phyloP scores from a whole-genome alignment of 106 monocot genomes.

The Allium sativum region DNA sequence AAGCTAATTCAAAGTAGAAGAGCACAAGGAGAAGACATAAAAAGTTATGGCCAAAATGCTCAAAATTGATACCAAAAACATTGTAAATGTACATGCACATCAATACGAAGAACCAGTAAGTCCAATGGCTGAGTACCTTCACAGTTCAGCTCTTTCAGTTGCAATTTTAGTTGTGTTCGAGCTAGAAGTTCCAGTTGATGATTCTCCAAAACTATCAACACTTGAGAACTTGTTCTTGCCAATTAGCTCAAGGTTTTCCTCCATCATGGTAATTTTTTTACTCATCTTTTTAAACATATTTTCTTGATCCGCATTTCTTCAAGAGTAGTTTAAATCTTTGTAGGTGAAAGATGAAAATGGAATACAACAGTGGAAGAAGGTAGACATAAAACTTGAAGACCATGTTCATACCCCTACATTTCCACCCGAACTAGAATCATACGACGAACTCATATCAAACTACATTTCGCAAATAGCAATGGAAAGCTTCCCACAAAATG shows the following conservation, averaged over 20 bases:
- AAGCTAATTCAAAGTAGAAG: no score
- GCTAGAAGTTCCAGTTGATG: conserved; percentile 39
- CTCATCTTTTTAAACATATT: no score
- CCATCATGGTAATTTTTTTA: conserved; percentile 54
- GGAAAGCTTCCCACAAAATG: conserved; percentile 19
- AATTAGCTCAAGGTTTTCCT: conserved; percentile 51
- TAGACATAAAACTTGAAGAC: conserved; percentile 41
- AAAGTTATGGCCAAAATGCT: no score
- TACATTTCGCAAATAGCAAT: conserved; percentile 37
- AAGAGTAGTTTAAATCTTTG: background rate
- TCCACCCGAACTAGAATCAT: conserved; percentile 25
- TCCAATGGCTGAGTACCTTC: conserved; percentile 67
- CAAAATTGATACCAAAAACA: no score
- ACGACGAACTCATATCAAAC: conserved; percentile 35
- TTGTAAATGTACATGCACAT: no score
- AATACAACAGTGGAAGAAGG: conserved; percentile 37
- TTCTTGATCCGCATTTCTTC: no score
- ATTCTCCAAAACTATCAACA: conserved; percentile 29
- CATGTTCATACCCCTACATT: conserved; percentile 47
- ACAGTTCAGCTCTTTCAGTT: conserved; percentile 47
- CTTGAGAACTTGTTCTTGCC: conserved; percentile 46
- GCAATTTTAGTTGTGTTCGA: conserved; percentile 44
- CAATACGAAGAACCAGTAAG: conserved; percentile 47
- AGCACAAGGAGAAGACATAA: no score
- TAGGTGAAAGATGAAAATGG: conserved; percentile 48